Percentiles rank a stretch among this genome's conserved stretches.
Conservation (phyloP, 177 flowering plant species). For the Telopea speciosissima region DNA sequence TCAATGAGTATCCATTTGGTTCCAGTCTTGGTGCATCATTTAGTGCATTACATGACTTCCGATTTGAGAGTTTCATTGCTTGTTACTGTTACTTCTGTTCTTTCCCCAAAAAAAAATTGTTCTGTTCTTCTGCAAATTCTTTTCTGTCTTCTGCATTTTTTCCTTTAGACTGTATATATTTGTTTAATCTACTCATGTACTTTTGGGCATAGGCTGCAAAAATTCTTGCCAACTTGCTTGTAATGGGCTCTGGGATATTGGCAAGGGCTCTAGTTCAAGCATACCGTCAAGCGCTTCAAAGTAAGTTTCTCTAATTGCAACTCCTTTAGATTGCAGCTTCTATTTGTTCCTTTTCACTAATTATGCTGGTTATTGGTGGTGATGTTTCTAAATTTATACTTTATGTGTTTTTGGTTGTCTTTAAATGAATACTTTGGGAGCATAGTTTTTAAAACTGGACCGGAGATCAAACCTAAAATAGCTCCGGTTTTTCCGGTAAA, state of each 20-base stretch:
- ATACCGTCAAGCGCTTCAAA: constrained; percentile 74
- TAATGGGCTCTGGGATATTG: constrained; percentile 61
- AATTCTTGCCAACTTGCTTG: constrained; percentile 37
- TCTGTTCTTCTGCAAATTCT: neutral
- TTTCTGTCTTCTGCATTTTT: neutral
- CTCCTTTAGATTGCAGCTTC: neutral
- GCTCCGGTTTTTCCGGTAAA: too few relatives aligned
- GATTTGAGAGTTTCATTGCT: neutral
- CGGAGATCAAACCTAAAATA: too few relatives aligned
- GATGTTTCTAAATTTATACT: neutral
- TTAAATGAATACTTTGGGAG: too few relatives aligned
- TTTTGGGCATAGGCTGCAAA: constrained; percentile 54
- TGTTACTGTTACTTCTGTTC: neutral
- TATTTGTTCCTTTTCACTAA: neutral
- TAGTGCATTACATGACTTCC: neutral
- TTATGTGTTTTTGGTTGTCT: neutral
- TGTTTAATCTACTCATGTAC: neutral
- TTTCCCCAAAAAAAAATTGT: too few relatives aligned
- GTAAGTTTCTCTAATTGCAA: constrained; percentile 32
- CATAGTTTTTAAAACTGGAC: too few relatives aligned
- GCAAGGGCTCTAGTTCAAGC: constrained; percentile 68
- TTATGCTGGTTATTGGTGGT: neutral
- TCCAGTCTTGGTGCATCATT: too few relatives aligned
- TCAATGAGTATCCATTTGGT: too few relatives aligned
- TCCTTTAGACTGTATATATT: neutral